A percentile compares a stretch with the other conserved stretches of the same genome.
Evolutionary conservation across 305 asterid genomes (phyloP).

Genomic region (Rubia tinctorum): DNA sequence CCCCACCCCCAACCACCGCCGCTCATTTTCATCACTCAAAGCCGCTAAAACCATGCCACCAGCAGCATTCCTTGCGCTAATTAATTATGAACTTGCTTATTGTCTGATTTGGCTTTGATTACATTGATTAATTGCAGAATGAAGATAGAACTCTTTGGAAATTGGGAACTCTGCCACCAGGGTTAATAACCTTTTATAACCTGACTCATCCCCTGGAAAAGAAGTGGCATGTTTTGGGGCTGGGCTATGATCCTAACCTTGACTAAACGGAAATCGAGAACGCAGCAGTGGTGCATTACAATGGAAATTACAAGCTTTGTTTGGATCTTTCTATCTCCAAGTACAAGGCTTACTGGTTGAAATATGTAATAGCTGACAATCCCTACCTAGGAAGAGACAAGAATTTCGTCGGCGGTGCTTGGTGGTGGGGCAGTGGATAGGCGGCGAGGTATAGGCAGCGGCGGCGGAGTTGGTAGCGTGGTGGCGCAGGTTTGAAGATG

Average conservation of each 20-base stretch:
- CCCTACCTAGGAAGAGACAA: too few relatives aligned
- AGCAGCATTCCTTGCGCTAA: too few relatives aligned
- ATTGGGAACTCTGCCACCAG: conserved; percentile 94
- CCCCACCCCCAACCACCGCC: too few relatives aligned
- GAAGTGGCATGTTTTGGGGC: conserved; percentile 93
- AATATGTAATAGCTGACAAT: conserved; percentile 62
- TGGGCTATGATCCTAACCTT: conserved; percentile 97
- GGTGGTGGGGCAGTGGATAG: too few relatives aligned
- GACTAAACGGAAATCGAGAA: conserved; percentile 80
- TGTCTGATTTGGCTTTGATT: too few relatives aligned
- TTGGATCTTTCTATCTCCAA: conserved; percentile 89
- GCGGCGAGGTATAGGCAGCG: too few relatives aligned
- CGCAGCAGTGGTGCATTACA: conserved; percentile 92
- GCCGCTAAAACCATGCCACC: too few relatives aligned
- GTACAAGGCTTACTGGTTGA: conserved; percentile 88
- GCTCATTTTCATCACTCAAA: too few relatives aligned
- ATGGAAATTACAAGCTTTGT: conserved; percentile 98
- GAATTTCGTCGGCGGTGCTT: too few relatives aligned
- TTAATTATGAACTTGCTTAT: background rate
- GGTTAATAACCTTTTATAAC: conserved; percentile 90
- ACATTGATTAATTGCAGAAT: conserved; percentile 75
- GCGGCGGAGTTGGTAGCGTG: too few relatives aligned
- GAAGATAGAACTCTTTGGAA: conserved; percentile 96
- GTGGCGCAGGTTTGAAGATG: too few relatives aligned
- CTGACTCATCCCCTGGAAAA: conserved; percentile 82